Evolutionary conservation across 2,329 filamentous ascomycete genomes (phyloP).

Genomic region (Fonsecaea pedrosoi): DNA sequence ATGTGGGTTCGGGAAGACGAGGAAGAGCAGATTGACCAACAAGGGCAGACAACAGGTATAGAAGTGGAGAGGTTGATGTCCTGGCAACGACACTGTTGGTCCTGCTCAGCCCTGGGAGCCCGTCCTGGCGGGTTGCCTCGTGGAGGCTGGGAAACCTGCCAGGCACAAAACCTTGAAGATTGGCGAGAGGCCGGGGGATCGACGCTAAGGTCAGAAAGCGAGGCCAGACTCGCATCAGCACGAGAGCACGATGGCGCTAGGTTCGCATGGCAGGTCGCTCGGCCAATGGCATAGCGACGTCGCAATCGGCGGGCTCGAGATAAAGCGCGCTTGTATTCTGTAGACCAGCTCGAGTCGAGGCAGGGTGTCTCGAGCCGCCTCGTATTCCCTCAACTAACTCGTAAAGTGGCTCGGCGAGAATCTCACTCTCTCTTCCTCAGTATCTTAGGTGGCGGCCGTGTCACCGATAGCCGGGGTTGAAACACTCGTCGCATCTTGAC

Average conservation of each 20-base stretch:
- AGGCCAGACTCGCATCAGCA: conserved; percentile 12
- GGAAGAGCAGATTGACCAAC: conserved; percentile 19
- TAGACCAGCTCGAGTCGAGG: background rate
- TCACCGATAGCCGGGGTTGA: background rate
- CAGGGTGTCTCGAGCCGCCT: background rate
- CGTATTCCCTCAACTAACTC: too few species aligned
- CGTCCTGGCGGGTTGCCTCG: conserved; percentile 72
- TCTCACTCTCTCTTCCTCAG: background rate
- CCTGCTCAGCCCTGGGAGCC: conserved; percentile 12
- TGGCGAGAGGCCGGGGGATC: conserved; percentile 26
- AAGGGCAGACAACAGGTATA: conserved; percentile 22
- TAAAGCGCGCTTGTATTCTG: conserved; percentile 4
- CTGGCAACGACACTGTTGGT: conserved; percentile 27
- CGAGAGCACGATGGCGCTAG: conserved; percentile 15
- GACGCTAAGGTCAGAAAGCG: conserved; percentile 18
- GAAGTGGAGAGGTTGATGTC: conserved; percentile 27
- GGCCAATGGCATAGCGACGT: conserved; percentile 9
- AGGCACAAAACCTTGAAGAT: conserved; percentile 12
- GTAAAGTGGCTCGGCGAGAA: background rate
- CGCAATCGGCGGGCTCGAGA: background rate
- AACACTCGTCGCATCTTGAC: background rate
- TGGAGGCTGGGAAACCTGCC: conserved; percentile 52
- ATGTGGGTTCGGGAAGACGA: background rate
- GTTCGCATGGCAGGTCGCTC: background rate
- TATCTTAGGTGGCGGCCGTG: background rate